phyloP scores from a whole-genome alignment of 805 yeast species.

The Candida multigemmis region DNA sequence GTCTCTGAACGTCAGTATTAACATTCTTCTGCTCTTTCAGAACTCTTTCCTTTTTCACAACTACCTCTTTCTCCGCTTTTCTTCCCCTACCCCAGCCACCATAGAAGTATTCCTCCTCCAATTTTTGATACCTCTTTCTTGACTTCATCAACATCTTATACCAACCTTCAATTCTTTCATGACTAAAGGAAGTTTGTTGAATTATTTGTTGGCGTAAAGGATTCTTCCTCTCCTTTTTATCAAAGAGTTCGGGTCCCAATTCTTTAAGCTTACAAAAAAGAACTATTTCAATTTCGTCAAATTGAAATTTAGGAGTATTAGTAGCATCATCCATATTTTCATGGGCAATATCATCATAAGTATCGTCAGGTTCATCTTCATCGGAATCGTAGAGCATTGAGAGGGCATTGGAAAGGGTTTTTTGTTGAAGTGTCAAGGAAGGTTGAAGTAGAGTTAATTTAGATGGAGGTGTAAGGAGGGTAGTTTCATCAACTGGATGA shows the following conservation, averaged over 20 bases:
- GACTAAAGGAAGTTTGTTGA: constrained; percentile 57
- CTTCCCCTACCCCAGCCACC: constrained; percentile 10
- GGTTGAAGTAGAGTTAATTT: no score
- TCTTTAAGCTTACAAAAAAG: constrained; percentile 48
- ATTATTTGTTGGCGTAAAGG: constrained; percentile 43
- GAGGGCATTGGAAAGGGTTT: constrained; percentile 51
- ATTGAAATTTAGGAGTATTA: constrained; percentile 3
- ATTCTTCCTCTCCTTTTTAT: constrained; percentile 41
- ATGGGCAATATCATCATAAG: constrained; percentile 49
- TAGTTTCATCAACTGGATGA: no score
- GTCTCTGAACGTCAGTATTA: neutral
- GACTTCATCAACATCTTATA: constrained; percentile 61
- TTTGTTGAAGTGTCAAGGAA: constrained; percentile 42
- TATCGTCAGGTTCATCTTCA: constrained; percentile 83
- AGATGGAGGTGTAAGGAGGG: no score
- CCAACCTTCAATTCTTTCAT: constrained; percentile 95
- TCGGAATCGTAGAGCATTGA: constrained; percentile 60
- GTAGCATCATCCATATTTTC: no score
- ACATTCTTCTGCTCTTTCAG: neutral
- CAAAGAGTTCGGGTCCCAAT: constrained; percentile 33
- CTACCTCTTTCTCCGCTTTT: constrained; percentile 2
- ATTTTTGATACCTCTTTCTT: constrained; percentile 49
- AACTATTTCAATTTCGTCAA: constrained; percentile 42
- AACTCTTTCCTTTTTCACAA: constrained; percentile 1
- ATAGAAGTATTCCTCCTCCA: constrained; percentile 54